A percentile compares a stretch with the other conserved stretches of the same genome.
phyloP scores from a whole-genome alignment of 169 alveolate genomes.

The Babesia gibsoni region DNA sequence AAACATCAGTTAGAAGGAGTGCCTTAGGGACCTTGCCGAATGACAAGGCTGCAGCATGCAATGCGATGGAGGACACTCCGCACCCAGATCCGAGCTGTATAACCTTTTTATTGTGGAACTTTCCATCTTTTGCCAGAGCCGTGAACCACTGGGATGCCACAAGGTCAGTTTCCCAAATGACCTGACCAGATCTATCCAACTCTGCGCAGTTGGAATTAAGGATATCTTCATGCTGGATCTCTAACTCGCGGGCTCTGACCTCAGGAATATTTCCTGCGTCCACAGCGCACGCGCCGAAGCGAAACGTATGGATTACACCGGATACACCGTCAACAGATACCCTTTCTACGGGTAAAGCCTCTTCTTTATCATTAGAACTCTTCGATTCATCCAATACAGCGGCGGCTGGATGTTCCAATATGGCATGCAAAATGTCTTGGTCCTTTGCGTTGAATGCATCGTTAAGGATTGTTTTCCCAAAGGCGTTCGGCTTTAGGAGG shows the following conservation, averaged over 20 bases:
- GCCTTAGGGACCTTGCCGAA: background rate
- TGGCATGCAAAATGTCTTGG: slow-evolving; percentile 63
- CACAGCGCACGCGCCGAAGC: background rate
- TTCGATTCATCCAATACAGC: slow-evolving; percentile 17
- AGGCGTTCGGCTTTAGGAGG: slow-evolving; percentile 50
- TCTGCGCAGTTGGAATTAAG: slow-evolving; percentile 37
- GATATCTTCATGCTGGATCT: slow-evolving; percentile 17
- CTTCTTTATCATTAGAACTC: background rate
- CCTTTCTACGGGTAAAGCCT: slow-evolving; percentile 1
- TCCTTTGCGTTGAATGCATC: slow-evolving; percentile 71
- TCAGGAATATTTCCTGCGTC: background rate
- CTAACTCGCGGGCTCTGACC: slow-evolving; percentile 42
- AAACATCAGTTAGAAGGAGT: slow-evolving; percentile 66
- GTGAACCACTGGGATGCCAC: slow-evolving; percentile 65
- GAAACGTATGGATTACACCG: slow-evolving; percentile 2
- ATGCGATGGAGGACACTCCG: slow-evolving; percentile 64
- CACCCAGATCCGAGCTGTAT: slow-evolving; percentile 74
- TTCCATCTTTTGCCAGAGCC: slow-evolving; percentile 29
- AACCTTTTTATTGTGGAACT: slow-evolving; percentile 49
- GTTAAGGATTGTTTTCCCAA: slow-evolving; percentile 58
- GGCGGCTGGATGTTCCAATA: slow-evolving; percentile 70
- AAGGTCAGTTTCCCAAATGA: slow-evolving; percentile 72
- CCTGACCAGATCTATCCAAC: slow-evolving; percentile 66
- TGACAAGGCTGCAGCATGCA: slow-evolving; percentile 33
- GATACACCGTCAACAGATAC: slow-evolving; percentile 2